phyloP scores from a whole-genome alignment of 2,329 filamentous ascomycete species.

The Pyricularia grisea region DNA sequence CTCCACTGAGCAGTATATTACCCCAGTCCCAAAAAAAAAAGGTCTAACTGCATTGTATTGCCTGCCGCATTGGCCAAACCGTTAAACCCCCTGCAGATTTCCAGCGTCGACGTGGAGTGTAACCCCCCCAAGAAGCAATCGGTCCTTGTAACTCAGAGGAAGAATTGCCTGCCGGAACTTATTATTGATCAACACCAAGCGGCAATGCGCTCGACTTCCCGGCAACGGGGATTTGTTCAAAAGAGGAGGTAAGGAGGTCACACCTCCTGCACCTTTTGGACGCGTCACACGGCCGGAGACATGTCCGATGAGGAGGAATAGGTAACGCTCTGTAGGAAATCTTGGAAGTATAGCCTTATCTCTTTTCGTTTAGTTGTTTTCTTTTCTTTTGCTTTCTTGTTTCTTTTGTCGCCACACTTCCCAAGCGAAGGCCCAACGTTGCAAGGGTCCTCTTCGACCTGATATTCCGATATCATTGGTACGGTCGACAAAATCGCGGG shows the following conservation, averaged over 20 bases:
- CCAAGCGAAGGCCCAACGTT: too few relatives aligned
- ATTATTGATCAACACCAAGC: not conserved
- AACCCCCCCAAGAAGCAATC: not conserved
- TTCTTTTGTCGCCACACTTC: too few relatives aligned
- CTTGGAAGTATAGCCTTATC: too few relatives aligned
- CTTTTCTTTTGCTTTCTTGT: too few relatives aligned
- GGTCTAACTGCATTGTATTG: not conserved
- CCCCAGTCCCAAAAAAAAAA: not conserved
- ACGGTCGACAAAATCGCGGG: too few relatives aligned
- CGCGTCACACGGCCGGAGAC: not conserved
- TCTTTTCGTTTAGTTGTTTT: too few relatives aligned
- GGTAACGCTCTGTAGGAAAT: not conserved
- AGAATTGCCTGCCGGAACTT: not conserved
- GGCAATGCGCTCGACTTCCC: not conserved
- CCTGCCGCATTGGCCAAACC: not conserved
- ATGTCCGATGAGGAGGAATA: not conserved
- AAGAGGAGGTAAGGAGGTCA: not conserved
- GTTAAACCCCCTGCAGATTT: not conserved
- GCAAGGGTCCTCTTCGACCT: too few relatives aligned
- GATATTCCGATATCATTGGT: too few relatives aligned
- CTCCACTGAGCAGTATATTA: too few relatives aligned
- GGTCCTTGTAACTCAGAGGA: not conserved
- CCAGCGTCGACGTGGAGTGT: not conserved
- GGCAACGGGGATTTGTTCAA: not conserved
- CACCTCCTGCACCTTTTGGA: not conserved